Percentiles rank a stretch among this genome's conserved stretches.
Conservation (phyloP, 495 filamentous ascomycete genomes). For the Aspergillus carlsbadensis region DNA sequence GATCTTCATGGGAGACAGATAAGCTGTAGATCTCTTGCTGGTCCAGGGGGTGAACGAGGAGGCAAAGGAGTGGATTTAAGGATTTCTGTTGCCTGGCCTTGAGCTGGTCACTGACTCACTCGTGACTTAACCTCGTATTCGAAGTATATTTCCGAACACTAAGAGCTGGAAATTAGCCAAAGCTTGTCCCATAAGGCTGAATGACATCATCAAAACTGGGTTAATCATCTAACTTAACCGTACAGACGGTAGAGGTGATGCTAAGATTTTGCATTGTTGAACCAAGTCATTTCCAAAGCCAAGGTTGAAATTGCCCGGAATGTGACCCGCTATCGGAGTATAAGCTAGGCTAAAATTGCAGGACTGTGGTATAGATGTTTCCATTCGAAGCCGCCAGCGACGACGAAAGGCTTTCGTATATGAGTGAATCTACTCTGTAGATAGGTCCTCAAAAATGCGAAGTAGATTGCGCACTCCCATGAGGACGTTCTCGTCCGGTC, state of each 20-base stretch:
- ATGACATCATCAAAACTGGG: too few relatives aligned
- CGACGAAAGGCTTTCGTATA: slow-evolving; percentile 13
- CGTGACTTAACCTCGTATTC: too few relatives aligned
- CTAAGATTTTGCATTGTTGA: too few relatives aligned
- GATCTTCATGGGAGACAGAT: slow-evolving; percentile 44
- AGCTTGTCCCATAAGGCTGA: too few relatives aligned
- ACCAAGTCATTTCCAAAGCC: too few relatives aligned
- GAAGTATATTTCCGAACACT: too few relatives aligned
- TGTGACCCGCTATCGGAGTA: neutral
- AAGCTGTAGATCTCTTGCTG: neutral
- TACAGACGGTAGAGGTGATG: too few relatives aligned
- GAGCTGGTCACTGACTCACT: too few relatives aligned
- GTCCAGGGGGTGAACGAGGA: neutral
- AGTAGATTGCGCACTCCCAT: slow-evolving; percentile 71
- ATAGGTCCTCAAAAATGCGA: slow-evolving; percentile 66
- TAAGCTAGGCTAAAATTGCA: slow-evolving; percentile 9
- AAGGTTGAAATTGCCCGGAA: too few relatives aligned
- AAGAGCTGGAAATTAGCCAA: too few relatives aligned
- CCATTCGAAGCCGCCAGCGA: slow-evolving; percentile 34
- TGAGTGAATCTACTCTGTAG: slow-evolving; percentile 27
- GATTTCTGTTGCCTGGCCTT: too few relatives aligned
- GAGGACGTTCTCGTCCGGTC: slow-evolving; percentile 84
- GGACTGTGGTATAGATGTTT: neutral
- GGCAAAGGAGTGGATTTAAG: neutral
- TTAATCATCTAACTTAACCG: too few relatives aligned